Evolutionary conservation across 2,329 filamentous ascomycete species (phyloP), one percentile per base, ranked within the genome.

Genomic region (Triangularia setosa): DNA sequence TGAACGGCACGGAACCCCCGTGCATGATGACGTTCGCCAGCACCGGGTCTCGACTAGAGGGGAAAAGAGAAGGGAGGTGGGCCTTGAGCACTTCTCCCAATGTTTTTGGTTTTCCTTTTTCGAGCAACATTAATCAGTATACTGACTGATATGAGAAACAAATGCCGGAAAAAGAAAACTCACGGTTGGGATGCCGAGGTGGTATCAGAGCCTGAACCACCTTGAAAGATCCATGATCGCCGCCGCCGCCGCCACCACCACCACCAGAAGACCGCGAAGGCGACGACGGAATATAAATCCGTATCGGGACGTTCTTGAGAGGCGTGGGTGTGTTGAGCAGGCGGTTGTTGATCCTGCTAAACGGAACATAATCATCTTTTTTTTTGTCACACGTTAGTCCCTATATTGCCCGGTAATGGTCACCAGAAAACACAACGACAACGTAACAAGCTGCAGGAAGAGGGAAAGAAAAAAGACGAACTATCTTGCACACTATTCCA

Each of bases 11-110:
- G 0, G 87, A 84, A 1, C 89, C 91, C 0, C 95, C 95, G 78
- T 99, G 95, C 71, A 98, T 77, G 6, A 98, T 84, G 1, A 91
- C 90, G 64, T 90, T 89, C 1, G 94, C 95, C 58, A 97, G 83
- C 11, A 97, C 87, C 0, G 92, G 89, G 73, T 92, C 93, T 63
- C 93, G 83, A 69, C 90, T 87, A 74, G 92, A 96, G 0, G 93
- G 94, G 75, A 99, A 99, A 23, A 99, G 79, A 60, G 84, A 84
- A 0, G 94, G 94, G 18, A 98, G 81, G 12, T 95, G 77, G 4
- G 78, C 79, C 73, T 93, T 90, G 63, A 98, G 82, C 0, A 91
- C 92, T 54, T 87, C 86, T 1, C 95, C 95, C 1, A 98, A 79
- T 0, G 82, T 79, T 68, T 81, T 81, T 8, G 80, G 79, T 8